Evolutionary conservation across 768 basidiomycete species (phyloP).

Genomic region (Podaxis mareebaensis): DNA sequence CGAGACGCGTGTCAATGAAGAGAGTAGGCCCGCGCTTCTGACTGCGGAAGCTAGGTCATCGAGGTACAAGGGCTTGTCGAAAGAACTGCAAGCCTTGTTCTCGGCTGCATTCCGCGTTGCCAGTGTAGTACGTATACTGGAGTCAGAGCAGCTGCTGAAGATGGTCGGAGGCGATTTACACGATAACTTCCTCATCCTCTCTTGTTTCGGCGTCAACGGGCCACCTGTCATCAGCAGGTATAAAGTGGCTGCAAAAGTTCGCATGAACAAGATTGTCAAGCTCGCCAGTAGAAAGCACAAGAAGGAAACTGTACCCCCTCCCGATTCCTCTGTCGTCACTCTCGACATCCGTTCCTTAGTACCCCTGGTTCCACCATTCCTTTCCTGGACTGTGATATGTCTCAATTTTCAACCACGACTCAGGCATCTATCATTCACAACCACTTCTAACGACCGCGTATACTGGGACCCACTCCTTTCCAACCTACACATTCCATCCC

Average conservation of each 20-base stretch:
- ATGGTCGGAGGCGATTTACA: conserved; percentile 12
- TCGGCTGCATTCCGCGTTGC: conserved; percentile 15
- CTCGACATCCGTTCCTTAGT: conserved; percentile 12
- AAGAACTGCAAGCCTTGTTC: conserved; percentile 12
- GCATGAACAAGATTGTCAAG: conserved; percentile 11
- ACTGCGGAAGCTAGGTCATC: conserved; percentile 13
- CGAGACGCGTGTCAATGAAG: conserved; percentile 10
- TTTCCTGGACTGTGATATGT: conserved; percentile 12
- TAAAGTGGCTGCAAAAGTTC: conserved; percentile 15
- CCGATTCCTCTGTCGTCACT: conserved; percentile 7
- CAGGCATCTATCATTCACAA: conserved; percentile 14
- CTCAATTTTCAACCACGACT: conserved; percentile 10
- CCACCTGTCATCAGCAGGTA: conserved; percentile 15
- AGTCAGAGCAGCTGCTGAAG: conserved; percentile 12
- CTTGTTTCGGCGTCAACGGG: conserved; percentile 10
- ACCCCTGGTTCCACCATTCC: conserved; percentile 13
- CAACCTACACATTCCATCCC: conserved; percentile 11
- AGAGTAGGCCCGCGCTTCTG: conserved; percentile 10
- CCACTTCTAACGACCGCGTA: conserved; percentile 5
- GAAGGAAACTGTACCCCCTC: not conserved
- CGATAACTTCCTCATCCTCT: conserved; percentile 4
- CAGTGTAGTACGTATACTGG: conserved; percentile 13
- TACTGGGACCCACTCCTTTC: conserved; percentile 14
- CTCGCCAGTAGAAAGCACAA: conserved; percentile 5
- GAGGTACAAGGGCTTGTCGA: conserved; percentile 14